Evolutionary conservation across 495 filamentous ascomycete species (phyloP).

Genomic region (Hypoxylon cercidicola): DNA sequence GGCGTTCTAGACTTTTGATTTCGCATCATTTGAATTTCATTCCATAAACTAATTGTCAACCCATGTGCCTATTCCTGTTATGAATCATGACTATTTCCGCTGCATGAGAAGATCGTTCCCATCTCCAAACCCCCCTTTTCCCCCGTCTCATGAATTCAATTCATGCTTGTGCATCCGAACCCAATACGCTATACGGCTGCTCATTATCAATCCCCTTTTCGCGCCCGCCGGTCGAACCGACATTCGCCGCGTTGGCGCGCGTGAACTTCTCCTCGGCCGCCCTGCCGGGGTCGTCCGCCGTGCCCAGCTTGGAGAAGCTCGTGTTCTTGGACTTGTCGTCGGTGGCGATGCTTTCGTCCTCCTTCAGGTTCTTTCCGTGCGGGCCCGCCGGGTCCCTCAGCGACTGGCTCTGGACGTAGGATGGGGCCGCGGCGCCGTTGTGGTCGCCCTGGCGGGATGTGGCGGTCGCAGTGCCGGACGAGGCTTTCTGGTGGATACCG

Average conservation of each 20-base stretch:
- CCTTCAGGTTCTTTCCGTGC: slow-evolving; percentile 55
- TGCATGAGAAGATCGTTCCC: too few relatives aligned
- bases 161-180: slow-evolving; percentile 35
- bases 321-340: slow-evolving; percentile 42
- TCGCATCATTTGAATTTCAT: too few relatives aligned
- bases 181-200: slow-evolving; percentile 40
- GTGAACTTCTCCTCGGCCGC: slow-evolving; percentile 39
- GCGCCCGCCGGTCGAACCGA: slow-evolving; percentile 19
- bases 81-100: too few relatives aligned
- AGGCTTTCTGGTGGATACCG: slow-evolving; percentile 14
- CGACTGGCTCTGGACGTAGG: slow-evolving; percentile 44
- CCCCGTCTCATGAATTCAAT: neutral
- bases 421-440: slow-evolving; percentile 42
- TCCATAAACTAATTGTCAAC: too few relatives aligned
- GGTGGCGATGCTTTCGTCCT: slow-evolving; percentile 49
- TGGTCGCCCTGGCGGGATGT: slow-evolving; percentile 5
- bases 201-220: slow-evolving; percentile 30
- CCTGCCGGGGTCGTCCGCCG: slow-evolving; percentile 50
- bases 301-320: slow-evolving; percentile 51
- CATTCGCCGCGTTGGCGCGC: slow-evolving; percentile 1
- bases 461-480: slow-evolving; percentile 2
- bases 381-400: slow-evolving; percentile 37
- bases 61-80: neutral
- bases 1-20: too few relatives aligned
- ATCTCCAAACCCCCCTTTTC: neutral